phyloP scores from a whole-genome alignment of 345 rosid genomes.

The Hypericum perforatum region DNA sequence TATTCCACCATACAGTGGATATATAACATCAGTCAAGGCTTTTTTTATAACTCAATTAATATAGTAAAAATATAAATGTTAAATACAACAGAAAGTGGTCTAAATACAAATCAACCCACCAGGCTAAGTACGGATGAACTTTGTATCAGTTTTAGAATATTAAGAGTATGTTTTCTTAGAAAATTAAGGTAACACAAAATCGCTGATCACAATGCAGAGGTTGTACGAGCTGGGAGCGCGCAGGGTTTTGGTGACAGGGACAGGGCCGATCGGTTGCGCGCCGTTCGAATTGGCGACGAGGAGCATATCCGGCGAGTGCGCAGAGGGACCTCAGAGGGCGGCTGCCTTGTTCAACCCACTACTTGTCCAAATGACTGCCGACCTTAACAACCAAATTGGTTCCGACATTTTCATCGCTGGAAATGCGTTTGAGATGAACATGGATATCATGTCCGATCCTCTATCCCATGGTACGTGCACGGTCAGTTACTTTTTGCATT shows the following conservation, averaged over 20 bases:
- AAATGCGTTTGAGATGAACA: conserved; percentile 7
- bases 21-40: too few species aligned
- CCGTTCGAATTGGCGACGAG: conserved; percentile 6
- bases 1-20: too few species aligned
- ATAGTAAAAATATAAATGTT: too few species aligned
- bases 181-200: too few species aligned
- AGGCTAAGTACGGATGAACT: too few species aligned
- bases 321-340: conserved; percentile 3
- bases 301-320: conserved; percentile 5
- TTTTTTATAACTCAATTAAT: too few species aligned
- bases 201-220: background rate
- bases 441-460: background rate
- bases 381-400: conserved; percentile 1
- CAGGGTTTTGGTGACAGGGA: conserved; percentile 10
- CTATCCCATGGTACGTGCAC: background rate
- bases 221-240: conserved; percentile 13
- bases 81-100: too few species aligned
- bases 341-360: conserved; percentile 3
- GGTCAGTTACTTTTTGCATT: background rate
- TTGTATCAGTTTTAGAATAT: too few species aligned
- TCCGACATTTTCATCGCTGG: conserved; percentile 2
- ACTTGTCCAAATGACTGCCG: conserved; percentile 6
- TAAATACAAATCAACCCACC: too few species aligned
- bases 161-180: too few species aligned
- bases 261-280: conserved; percentile 11